Conservation (phyloP, 768 basidiomycete species). For the Galerina sulciceps region DNA sequence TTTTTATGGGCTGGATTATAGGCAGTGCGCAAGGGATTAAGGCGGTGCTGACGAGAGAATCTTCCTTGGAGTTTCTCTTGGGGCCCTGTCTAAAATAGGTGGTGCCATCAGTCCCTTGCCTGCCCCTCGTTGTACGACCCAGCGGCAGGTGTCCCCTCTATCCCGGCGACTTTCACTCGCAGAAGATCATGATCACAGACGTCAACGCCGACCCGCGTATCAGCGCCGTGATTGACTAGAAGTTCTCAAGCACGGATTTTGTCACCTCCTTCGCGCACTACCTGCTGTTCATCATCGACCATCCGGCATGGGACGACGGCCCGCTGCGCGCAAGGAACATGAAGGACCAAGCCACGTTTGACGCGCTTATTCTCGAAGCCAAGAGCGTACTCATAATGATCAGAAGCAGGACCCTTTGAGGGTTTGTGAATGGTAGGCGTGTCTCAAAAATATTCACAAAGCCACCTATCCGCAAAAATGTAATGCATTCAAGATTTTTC, state of each 20-base stretch:
- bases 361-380: constrained; percentile 4
- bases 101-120: too few relatives aligned
- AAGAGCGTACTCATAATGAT: neutral
- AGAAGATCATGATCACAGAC: constrained; percentile 23
- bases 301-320: constrained; percentile 3
- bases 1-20: too few relatives aligned
- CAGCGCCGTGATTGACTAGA: constrained; percentile 21
- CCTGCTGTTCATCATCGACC: constrained; percentile 7
- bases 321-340: neutral
- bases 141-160: constrained; percentile 15
- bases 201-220: constrained; percentile 6
- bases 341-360: constrained; percentile 9
- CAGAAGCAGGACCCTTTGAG: too few relatives aligned
- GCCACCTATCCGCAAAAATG: too few relatives aligned
- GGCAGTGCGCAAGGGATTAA: too few relatives aligned
- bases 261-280: constrained; percentile 1
- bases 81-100: too few relatives aligned
- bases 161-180: constrained; percentile 25
- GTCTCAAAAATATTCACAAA: too few relatives aligned
- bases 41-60: too few relatives aligned
- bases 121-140: constrained; percentile 16
- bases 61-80: too few relatives aligned
- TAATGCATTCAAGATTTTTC: too few relatives aligned
- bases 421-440: too few relatives aligned
- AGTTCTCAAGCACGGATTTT: constrained; percentile 14